Evolutionary conservation across 768 basidiomycete genomes (phyloP).

Genomic region (Boletus rex-veris): DNA sequence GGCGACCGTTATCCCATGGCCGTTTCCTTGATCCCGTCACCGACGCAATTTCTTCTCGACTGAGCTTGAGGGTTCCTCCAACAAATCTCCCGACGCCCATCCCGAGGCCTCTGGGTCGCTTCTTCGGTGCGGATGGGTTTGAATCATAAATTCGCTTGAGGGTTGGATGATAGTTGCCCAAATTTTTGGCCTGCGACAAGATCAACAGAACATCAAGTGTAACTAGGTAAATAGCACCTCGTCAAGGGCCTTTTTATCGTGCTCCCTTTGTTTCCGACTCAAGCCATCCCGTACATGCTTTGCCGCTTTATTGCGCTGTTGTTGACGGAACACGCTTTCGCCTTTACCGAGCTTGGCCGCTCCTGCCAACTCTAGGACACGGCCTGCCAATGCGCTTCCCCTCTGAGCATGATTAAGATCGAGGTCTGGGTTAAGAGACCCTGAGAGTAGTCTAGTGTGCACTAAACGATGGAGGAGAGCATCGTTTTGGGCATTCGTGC

Average conservation of each 20-base stretch:
- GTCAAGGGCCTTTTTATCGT: constrained; percentile 53
- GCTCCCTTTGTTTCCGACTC: constrained; percentile 54
- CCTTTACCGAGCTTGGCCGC: constrained; percentile 71
- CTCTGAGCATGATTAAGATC: constrained; percentile 62
- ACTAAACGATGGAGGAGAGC: constrained; percentile 73
- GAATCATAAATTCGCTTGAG: constrained; percentile 65
- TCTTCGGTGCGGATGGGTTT: constrained; percentile 30
- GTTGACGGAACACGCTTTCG: constrained; percentile 54
- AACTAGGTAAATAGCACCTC: constrained; percentile 48
- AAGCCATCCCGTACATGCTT: constrained; percentile 74
- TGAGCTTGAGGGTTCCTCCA: constrained; percentile 65
- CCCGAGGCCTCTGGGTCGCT: constrained; percentile 60
- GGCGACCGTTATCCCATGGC: background rate
- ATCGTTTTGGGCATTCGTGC: constrained; percentile 76
- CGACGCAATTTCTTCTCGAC: constrained; percentile 52
- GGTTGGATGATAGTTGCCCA: constrained; percentile 81
- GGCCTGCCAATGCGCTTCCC: constrained; percentile 72
- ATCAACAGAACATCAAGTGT: constrained; percentile 1
- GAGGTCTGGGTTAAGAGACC: constrained; percentile 61
- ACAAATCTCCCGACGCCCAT: constrained; percentile 80
- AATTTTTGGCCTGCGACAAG: constrained; percentile 62
- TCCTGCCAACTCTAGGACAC: constrained; percentile 70
- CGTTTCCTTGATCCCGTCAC: constrained; percentile 28
- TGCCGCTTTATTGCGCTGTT: constrained; percentile 66
- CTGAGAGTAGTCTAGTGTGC: constrained; percentile 76